Base-by-base conservation (phyloP, 345 rosid genomes). In the Salix brachista region DNA sequence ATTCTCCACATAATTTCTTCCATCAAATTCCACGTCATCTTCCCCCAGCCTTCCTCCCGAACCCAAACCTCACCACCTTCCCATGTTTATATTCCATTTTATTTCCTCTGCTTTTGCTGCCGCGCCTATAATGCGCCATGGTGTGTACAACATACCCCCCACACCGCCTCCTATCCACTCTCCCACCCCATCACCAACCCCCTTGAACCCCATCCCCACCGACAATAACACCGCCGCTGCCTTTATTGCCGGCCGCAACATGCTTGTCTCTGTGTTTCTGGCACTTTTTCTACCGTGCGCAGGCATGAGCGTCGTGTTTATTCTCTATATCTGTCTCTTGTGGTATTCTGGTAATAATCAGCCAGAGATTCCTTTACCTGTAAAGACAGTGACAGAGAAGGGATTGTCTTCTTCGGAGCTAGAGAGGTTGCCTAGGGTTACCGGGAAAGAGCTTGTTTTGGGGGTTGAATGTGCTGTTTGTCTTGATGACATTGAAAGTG, bases 381-480 rank as follows among this genome's bases (percentile, higher is more conserved):
- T 73, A 41, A 89, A 90, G 77, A 56, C 80, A 5, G 77, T 41
- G 44, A 69, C 46, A 4, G 82, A 70, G 74, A 81, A 75, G 32
- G 98, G 98, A 5, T 69, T 94, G 69, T 83, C 97, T 0, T 74
- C 80, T 10, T 73, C 84, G 19, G 93, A 94, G 67, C 92, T 92
- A 1, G 93, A 87, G 78, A 86, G 81, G 74, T 64, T 92, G 71
- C 98, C 98, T 0, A 88, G 68, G 82, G 75, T 87, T 14, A 75
- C 87, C 3, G 97, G 98, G 30, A 90, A 87, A 77, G 94, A 91
- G 70, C 84, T 94, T 72, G 83, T 79, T 8, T 21, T 85, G 65
- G 94, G 94, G 77, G 83, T 77, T 8, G 98, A 92, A 70, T 94
- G 98, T 60, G 91, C 97, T 2, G 89, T 94, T 21, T 94, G 98